A percentile compares a stretch with the other conserved stretches of the same genome.
These are phyloP conservation scores for Phytophthora ohioensis DNA, from an alignment of 352 stramenopile species.

Conservation along the genomic window DNA sequence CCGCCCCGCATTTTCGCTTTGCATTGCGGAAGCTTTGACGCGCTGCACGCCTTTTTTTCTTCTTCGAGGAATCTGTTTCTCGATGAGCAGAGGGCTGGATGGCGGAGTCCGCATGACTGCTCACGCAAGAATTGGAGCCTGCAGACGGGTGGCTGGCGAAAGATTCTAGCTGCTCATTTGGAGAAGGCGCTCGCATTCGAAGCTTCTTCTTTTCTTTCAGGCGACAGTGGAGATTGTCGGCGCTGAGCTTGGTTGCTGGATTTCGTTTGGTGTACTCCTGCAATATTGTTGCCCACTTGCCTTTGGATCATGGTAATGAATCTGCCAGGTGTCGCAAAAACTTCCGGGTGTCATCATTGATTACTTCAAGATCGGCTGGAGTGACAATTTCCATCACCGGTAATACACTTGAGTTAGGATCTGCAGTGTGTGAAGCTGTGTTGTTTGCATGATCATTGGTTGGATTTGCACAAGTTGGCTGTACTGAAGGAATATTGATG, in stretches of 20 bases:
- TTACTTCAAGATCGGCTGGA: background rate
- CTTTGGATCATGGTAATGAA: background rate
- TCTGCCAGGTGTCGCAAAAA: background rate
- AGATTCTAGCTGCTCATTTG: background rate
- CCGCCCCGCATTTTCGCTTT: background rate
- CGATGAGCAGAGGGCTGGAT: background rate
- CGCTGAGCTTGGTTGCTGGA: background rate
- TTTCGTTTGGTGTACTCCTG: background rate
- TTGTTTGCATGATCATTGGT: no score
- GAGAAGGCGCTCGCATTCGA: background rate
- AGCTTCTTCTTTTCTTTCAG: background rate
- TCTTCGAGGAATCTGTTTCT: background rate
- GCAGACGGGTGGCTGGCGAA: background rate
- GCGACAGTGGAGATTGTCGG: slow-evolving; percentile 1
- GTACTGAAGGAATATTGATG: no score
- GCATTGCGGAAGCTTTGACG: background rate
- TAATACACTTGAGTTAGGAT: background rate
- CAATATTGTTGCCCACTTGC: background rate
- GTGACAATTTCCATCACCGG: background rate
- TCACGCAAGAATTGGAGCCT: no score
- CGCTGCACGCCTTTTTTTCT: background rate
- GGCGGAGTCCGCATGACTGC: background rate
- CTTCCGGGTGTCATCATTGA: background rate
- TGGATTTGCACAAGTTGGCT: no score
- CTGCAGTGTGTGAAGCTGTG: background rate